A percentile compares a stretch with the other conserved stretches of the same genome.
Conservation (phyloP, 306 rosid species). For the Cicer chorassanicum region DNA sequence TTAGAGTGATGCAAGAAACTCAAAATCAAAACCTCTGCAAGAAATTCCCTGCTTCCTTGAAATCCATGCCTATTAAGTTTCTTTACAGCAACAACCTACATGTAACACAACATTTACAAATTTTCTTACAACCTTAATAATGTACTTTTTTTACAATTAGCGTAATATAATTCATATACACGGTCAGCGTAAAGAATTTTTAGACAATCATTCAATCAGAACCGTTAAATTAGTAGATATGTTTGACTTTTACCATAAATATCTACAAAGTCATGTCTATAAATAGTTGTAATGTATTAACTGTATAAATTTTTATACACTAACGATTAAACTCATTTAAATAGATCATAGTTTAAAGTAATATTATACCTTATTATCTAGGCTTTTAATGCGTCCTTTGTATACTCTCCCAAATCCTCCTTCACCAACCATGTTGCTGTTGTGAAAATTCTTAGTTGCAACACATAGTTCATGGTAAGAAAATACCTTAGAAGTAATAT, state of each 20-base stretch:
- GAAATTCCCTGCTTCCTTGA: constrained; percentile 92
- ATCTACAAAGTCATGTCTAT: no score
- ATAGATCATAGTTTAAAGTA: constrained; percentile 13
- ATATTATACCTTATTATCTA: constrained; percentile 61
- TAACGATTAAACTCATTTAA: background rate
- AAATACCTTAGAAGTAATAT: constrained; percentile 63
- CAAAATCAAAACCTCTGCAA: constrained; percentile 91
- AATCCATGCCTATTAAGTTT: constrained; percentile 90
- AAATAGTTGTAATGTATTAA: no score
- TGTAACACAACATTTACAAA: constrained; percentile 18
- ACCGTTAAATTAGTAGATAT: no score
- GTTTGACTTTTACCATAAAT: no score
- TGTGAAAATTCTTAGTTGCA: constrained; percentile 77
- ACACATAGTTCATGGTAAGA: constrained; percentile 65
- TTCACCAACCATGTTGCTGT: constrained; percentile 74
- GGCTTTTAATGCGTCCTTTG: constrained; percentile 62
- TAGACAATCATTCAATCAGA: no score
- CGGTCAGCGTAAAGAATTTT: no score
- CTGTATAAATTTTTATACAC: no score
- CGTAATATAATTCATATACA: no score
- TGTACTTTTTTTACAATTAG: no score
- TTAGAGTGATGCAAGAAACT: constrained; percentile 81
- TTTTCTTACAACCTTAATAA: background rate
- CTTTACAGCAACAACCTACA: constrained; percentile 87
- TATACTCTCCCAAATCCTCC: constrained; percentile 95